Evolutionary conservation across 257 asterid species (phyloP), one percentile per base, ranked within the genome.

Genomic region (Oldenlandia corymbosa): DNA sequence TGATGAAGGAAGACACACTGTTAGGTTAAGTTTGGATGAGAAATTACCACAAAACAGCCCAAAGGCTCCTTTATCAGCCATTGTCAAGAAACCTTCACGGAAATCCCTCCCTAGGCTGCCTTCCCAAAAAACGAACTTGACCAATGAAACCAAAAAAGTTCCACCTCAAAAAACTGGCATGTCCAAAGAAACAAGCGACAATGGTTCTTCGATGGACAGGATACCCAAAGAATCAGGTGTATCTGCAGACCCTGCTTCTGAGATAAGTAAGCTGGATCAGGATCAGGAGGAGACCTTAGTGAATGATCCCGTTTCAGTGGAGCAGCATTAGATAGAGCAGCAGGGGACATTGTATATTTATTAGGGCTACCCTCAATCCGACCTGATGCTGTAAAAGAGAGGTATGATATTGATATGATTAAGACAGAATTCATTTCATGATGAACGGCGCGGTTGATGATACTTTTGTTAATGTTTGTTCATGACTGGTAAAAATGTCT

Each of bases 61-160:
- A 62, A 85, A 78, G 78, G 73, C 76, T 72, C 78, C 83, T 17
- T 52, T 60, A 6, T 58, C 73, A 26, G 80, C 63, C 64, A 75
- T 63, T 45, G 78, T 73, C 31, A 88, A 80, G 85, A 91, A 82
- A 75, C 96, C 92, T 27, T 63, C 45, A 14, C 71, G 95, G 70
- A 86, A 83, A 76, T 91, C 98, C 60, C 94, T 91, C 56, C 92
- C 98, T 45, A 91, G 78, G 73, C 78, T 91, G 61, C 94, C 95
- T 4, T 88, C 95, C 16, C 94, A 91, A 74, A 80, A 76, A 67
- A 73, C 79, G 30, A 73, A 58, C 71, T 59, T 82, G 51, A 62
- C 90, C 67, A 48, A 41, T 57, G 93, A 81, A 69, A 82, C 78
- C 68, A 83, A 75, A 66, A 75, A 64, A 48, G n/a, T 75, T 11